Base-by-base conservation (phyloP, 2,329 filamentous ascomycete species). In the Colletotrichum lindemuthianum region DNA sequence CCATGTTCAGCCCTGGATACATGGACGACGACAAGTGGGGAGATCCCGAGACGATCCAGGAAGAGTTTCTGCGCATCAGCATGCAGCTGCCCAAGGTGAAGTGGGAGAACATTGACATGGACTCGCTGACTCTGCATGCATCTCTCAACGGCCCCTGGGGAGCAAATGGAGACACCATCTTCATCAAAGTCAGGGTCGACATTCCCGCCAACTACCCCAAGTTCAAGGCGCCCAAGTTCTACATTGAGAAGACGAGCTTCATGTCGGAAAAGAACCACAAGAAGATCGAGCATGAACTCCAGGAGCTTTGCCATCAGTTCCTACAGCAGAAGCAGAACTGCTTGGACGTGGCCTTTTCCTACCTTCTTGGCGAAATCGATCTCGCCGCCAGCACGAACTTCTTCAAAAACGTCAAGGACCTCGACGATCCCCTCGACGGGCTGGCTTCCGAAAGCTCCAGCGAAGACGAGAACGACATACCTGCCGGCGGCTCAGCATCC, bases 391-490 rank as follows among this genome's bases (percentile, higher is more conserved):
- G 87, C 70, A 86, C 86, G 7, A 84, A 83, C 0, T 84, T 86
- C 66, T 88, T 90, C 71, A 86, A 87, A 67, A 87, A 87, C 67
- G 86, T 90, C 10, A 84, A 88, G 68, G 89, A 91, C 68, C 75
- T 88, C 8, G 87, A 86, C 58, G 83, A 87, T 70, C 82, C 83
- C 50, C 72, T 86, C 6, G 85, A 84, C 63, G 86, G 79, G 3
- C 75, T 88, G 40, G 84, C 81, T 36, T 91, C 92, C 61, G 92
- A 96, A 68, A 95, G 92, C 69, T 97, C 93, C 3, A 96, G 92
- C 70, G 90, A 93, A 67, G 92, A 94, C 68, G 92, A 94, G 24
- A 81, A 81, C 49, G 81, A 84, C 32, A 84, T 85, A 10, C 81
- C 82, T 0, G 73, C 82, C 2, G 83, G 83, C 4, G 83, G 82